These are phyloP conservation scores for Boletus pseudopeckii DNA, from an alignment of 768 basidiomycete species.

Conservation along the genomic window DNA sequence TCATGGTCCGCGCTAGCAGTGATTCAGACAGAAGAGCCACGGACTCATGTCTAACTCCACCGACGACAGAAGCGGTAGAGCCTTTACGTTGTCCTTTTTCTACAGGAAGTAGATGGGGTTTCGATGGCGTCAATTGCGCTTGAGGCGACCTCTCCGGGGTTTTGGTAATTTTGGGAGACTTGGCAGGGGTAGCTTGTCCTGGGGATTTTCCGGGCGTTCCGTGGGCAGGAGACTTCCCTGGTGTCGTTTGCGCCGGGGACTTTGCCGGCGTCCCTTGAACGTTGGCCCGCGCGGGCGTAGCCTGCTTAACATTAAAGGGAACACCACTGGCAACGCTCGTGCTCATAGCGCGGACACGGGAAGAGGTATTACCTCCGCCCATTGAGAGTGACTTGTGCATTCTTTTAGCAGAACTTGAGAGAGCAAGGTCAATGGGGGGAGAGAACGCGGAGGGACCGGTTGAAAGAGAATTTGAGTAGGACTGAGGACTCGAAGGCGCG, in stretches of 20 bases:
- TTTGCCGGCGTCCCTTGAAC: slow-evolving; percentile 16
- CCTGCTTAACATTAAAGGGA: slow-evolving; percentile 11
- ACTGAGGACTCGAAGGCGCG: slow-evolving; percentile 22
- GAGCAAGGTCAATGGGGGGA: slow-evolving; percentile 39
- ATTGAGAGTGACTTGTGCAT: slow-evolving; percentile 29
- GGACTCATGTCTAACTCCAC: slow-evolving; percentile 17
- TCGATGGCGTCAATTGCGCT: slow-evolving; percentile 20
- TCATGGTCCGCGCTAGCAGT: slow-evolving; percentile 8
- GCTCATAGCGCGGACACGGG: slow-evolving; percentile 20
- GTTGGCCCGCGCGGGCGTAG: slow-evolving; percentile 11
- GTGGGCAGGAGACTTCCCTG: slow-evolving; percentile 15
- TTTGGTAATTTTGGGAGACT: slow-evolving; percentile 20
- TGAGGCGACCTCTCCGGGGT: slow-evolving; percentile 23
- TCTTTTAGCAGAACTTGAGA: slow-evolving; percentile 38
- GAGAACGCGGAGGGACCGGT: slow-evolving; percentile 22
- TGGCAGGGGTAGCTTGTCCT: slow-evolving; percentile 19
- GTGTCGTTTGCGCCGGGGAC: slow-evolving; percentile 15
- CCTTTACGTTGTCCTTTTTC: slow-evolving; percentile 22
- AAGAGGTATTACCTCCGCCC: slow-evolving; percentile 6
- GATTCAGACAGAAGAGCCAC: slow-evolving; percentile 19
- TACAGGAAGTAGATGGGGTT: slow-evolving; percentile 11
- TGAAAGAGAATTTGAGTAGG: slow-evolving; percentile 25
- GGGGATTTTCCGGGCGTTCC: slow-evolving; percentile 22
- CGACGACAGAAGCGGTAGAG: slow-evolving; percentile 14
- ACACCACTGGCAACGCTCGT: slow-evolving; percentile 2